phyloP scores from a whole-genome alignment of 495 filamentous ascomycete genomes.

The Beverwykella pulmonaria region DNA sequence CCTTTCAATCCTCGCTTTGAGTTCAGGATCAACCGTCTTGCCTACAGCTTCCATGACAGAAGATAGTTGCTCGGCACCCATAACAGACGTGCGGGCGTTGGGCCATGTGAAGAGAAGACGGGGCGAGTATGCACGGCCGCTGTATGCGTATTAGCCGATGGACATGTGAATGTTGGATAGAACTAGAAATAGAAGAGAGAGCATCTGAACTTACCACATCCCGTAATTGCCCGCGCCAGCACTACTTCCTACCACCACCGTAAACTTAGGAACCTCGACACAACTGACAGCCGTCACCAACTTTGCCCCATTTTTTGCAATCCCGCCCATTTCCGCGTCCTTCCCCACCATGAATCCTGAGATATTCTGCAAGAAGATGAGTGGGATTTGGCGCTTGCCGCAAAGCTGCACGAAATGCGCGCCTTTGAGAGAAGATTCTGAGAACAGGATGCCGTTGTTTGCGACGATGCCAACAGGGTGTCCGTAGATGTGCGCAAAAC shows the following conservation, averaged over 20 bases:
- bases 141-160: conserved; percentile 28
- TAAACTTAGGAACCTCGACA: conserved; percentile 95
- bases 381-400: conserved; percentile 81
- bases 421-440: conserved; percentile 84
- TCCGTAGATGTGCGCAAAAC: conserved; percentile 88
- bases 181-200: conserved; percentile 2
- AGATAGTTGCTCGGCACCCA: conserved; percentile 91
- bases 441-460: conserved; percentile 98
- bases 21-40: conserved; percentile 74
- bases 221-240: conserved; percentile 79
- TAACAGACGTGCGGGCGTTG: conserved; percentile 90
- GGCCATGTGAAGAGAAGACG: conserved; percentile 97
- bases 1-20: conserved; percentile 82
- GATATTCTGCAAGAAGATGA: conserved; percentile 96
- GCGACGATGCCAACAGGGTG: conserved; percentile 91
- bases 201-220: conserved; percentile 70
- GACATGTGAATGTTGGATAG: background rate
- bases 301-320: conserved; percentile 98
- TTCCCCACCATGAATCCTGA: conserved; percentile 96
- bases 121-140: conserved; percentile 91
- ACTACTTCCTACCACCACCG: conserved; percentile 86
- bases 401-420: conserved; percentile 99
- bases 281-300: conserved; percentile 95
- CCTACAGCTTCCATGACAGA: conserved; percentile 95
- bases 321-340: conserved; percentile 90